Base-by-base conservation (phyloP, 306 rosid genomes). In the Pterocarpus macrocarpus region DNA sequence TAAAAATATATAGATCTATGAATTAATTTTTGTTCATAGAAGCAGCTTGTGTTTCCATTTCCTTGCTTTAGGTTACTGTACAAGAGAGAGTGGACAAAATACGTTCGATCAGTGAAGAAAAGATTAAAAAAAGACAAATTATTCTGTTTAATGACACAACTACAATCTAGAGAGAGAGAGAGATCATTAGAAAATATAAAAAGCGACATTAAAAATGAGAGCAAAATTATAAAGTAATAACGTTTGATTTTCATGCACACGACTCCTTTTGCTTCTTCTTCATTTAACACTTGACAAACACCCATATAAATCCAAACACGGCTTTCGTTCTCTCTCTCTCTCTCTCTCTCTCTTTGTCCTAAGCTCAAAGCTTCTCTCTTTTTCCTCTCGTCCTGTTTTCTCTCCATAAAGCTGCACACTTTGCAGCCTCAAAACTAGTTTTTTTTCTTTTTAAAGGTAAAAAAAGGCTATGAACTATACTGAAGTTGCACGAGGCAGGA, bases 231-330 rank as follows among this genome's bases (percentile, higher is more conserved):
- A 75, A 53, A 80, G 70, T 15, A 62, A 73, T 56, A 73, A 68
- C 71, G 53, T 80, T 75, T 81, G 64, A 71, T 70, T 84, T 77
- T 72, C 78, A 81, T 76, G 87, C 85, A 73, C 85, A 83, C 79
- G 79, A 62, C 62, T 64, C 83, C 68, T 34, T 35, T 66, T 68
- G 69, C 72, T 53, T 75, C 77, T 79, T 33, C 66, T 44, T 47
- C 70, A 58, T 84, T 80, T 52, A 73, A 64, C 79, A 77, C 63
- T 41, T 57, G 2, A 4, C 5, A 10, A 71, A 71, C 80, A 71
- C 65, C 68, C 77, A 50, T 63, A 58, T 71, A 75, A 78, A 78
- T 73, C 82, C 82, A 76, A 83, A 77, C 82, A 77, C 80, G 76
- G 28, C 78, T 71, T 63, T 65, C n/a, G n/a, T n/a, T n/a, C 81